Evolutionary conservation across 148 eudicot species (phyloP), one percentile per base, ranked within the genome.

Genomic region (Rhododendron henanense): DNA sequence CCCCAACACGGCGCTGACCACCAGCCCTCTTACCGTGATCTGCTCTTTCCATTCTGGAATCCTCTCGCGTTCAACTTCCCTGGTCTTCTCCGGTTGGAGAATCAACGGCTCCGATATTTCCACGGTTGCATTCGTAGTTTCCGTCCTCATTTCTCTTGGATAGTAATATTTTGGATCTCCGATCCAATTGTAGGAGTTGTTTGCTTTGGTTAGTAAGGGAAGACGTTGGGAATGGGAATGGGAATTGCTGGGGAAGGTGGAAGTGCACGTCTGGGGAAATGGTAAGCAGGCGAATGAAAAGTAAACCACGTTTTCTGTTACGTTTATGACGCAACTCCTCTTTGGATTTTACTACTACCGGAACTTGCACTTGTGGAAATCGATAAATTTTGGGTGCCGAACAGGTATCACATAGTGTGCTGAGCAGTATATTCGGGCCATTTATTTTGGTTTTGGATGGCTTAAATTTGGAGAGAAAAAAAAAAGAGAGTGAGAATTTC

Each of bases 41-140:
- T 96, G 98, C 1, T 96, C 96, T 76, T 90, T 91, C 99, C 99
- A 96, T 39, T 93, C 94, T 1, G 99, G 99, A 2, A 95, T 85
- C 13, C 10, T 61, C 50, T 78, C 87, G 7, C 63, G 4, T 82
- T 89, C 87, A 88, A 86, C 79, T 87, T 87, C 87, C 84, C 84
- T n/a, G 89, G 35, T 25, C 51, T 55, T 57, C 19, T 55, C 79
- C 2, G 85, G 16, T 81, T 87, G 85, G 28, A 41, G n/a, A 5
- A 91, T 76, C 78, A 91, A 87, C 6, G 95, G 92, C 88, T 94
- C 95, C 9, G 94, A 85, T 81, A 94, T 90, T 81, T 93, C 98
- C 31, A 87, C 90, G 8, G 82, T 44, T 23, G 88, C 50, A 1
- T 41, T 28, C 4, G 47, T 0, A 7, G 3, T 83, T 84, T 86